Conservation (phyloP, 2,329 filamentous ascomycete genomes). For the Ophiostoma triangulosporum region DNA sequence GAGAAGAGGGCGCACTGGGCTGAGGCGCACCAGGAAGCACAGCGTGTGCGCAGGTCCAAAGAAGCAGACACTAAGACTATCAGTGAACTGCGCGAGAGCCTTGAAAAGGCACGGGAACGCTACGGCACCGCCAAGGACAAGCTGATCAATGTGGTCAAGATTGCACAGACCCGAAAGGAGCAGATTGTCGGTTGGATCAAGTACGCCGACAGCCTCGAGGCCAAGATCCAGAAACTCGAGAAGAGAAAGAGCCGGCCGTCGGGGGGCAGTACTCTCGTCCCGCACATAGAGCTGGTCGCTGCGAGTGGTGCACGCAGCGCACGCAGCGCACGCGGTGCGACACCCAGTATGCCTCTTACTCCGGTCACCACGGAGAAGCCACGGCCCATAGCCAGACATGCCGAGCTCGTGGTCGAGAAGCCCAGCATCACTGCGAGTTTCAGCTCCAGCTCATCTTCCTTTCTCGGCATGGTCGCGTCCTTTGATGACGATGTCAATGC, state of each 20-base stretch:
- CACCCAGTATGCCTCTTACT: background rate
- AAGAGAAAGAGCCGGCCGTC: conserved; percentile 16
- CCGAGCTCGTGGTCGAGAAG: background rate
- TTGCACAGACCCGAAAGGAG: conserved; percentile 27
- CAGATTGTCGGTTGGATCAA: conserved; percentile 32
- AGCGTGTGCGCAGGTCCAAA: background rate
- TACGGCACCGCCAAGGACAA: conserved; percentile 2
- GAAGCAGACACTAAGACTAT: background rate
- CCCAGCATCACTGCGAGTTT: conserved; percentile 4
- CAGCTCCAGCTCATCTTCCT: conserved; percentile 8
- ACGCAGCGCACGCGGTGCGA: background rate
- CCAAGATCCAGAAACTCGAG: conserved; percentile 30
- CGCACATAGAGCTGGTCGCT: background rate
- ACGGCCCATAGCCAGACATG: background rate
- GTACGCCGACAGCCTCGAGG: conserved; percentile 30
- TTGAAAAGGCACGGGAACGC: conserved; percentile 11
- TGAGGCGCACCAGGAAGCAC: too few relatives aligned
- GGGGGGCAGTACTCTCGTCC: background rate
- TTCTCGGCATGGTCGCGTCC: background rate
- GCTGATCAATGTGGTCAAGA: conserved; percentile 27
- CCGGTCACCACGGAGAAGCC: background rate
- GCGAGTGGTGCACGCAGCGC: background rate
- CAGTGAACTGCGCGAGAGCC: conserved; percentile 1
- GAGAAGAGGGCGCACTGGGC: too few relatives aligned
- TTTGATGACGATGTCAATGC: background rate